Evolutionary conservation across 495 filamentous ascomycete species (phyloP), one percentile per base, ranked within the genome.

Genomic region (Ascodesmis nigricans): DNA sequence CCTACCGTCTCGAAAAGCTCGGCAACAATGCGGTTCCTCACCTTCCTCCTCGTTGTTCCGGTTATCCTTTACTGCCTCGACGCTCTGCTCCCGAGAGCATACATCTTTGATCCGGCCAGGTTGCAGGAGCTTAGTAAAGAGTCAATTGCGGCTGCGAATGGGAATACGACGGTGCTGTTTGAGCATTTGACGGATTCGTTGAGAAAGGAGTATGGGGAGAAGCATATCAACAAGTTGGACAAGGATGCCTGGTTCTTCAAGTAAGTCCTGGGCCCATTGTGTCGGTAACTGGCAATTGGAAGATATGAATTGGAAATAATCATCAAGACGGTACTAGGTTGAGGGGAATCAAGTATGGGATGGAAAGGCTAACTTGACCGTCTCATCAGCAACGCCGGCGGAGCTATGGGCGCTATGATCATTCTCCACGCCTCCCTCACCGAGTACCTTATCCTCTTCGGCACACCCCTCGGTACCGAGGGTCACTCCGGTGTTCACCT

Each of bases 371-470:
- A n/a, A n/a, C n/a, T n/a, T n/a, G n/a, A 53, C 43, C 39, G 55
- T 35, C 53, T 53, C 35, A 44, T 55, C 42, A 66, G 65, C 62
- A 79, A 79, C 40, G 76, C 76, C 40, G 74, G 75, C 43, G 75
- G 75, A 39, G 78, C 79, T 35, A 84, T 87, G 79, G 79, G 79
- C 35, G 72, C 68, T 43, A 84, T 87, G 79, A 78, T 78, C 46
- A 73, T 87, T 41, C 73, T 87, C 49, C 79, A 87, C 50, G 75
- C 79, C 41, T 46, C 43, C 39, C 60, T 82, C 47, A 79, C 76
- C 7, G 76, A 82, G 51, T 82, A 82, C 57, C 54, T 82, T 32
- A 79, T 80, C 51, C 70, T 79, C 60, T 78, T 81, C 53, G 74
- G 78, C 42, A 80, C 79, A 2, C 67, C 79, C n/a, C 62, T 84